Evolutionary conservation across 1,284 basidiomycete species (phyloP).

Genomic region (Papiliotrema flavescens): DNA sequence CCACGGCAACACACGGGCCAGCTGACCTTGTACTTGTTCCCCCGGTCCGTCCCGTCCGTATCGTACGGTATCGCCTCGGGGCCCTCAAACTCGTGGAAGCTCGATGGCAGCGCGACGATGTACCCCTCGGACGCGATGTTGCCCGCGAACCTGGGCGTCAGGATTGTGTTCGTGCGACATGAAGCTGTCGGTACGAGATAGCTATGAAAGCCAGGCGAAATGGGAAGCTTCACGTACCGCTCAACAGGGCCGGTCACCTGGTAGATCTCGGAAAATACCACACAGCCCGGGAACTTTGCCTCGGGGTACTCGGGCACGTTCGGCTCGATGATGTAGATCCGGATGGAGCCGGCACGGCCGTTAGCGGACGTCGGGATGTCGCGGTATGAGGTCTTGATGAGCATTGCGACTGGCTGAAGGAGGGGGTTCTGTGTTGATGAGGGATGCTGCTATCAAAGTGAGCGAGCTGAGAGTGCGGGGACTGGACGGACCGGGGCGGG

Average conservation of each 20-base stretch:
- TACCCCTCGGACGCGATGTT: conserved; percentile 81
- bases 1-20: neutral
- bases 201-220: too few relatives aligned
- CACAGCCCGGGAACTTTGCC: conserved; percentile 50
- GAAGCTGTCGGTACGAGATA: too few relatives aligned
- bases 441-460: too few relatives aligned
- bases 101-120: conserved; percentile 42
- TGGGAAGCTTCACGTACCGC: conserved; percentile 15
- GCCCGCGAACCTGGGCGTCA: conserved; percentile 63
- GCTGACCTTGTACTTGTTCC: conserved; percentile 78
- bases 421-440: too few relatives aligned
- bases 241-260: conserved; percentile 48
- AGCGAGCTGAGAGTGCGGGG: too few relatives aligned
- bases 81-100: conserved; percentile 84
- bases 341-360: conserved; percentile 62
- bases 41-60: conserved; percentile 79
- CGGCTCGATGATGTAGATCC: conserved; percentile 55
- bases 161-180: conserved; percentile 1
- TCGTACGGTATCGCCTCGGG: conserved; percentile 84
- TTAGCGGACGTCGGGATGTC: conserved; percentile 67
- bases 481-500: too few relatives aligned
- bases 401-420: too few relatives aligned
- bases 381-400: conserved; percentile 71
- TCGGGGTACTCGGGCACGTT: conserved; percentile 47
- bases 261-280: conserved; percentile 52